phyloP scores from a whole-genome alignment of 2,329 filamentous ascomycete species.

The Annulohypoxylon truncatum region DNA sequence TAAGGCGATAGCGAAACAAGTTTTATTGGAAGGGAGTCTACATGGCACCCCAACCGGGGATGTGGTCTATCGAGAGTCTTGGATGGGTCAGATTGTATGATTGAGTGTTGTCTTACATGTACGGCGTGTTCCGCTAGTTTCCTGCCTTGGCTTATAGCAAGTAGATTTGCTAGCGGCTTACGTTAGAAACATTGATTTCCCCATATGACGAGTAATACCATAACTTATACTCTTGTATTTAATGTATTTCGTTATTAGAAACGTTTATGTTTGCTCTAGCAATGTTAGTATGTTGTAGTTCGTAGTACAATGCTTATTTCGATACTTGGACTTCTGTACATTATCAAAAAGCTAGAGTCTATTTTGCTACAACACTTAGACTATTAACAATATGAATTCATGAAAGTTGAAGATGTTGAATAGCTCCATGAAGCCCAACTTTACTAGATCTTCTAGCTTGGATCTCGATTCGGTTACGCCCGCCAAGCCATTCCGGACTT shows the following conservation, averaged over 20 bases:
- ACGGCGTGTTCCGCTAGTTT: conserved; percentile 8
- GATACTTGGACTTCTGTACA: no score
- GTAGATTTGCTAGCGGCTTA: conserved; percentile 22
- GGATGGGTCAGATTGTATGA: conserved; percentile 40
- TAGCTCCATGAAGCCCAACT: neutral
- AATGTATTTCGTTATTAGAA: conserved; percentile 5
- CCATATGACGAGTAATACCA: conserved; percentile 28
- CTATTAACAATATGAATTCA: neutral
- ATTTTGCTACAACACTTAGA: no score
- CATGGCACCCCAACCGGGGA: neutral
- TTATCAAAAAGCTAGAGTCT: no score
- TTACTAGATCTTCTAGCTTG: neutral
- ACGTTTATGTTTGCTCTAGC: neutral
- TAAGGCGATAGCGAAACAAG: conserved; percentile 45
- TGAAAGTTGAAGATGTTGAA: neutral
- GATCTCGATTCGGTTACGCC: conserved; percentile 9
- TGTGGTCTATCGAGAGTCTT: conserved; percentile 10
- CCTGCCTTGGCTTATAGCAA: conserved; percentile 16
- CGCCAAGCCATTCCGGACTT: conserved; percentile 22
- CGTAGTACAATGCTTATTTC: neutral
- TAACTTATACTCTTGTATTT: conserved; percentile 20
- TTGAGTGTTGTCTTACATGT: conserved; percentile 30
- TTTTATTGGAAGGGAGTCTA: neutral
- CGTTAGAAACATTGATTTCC: conserved; percentile 22
- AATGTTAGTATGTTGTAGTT: neutral